Evolutionary conservation across 805 yeast genomes (phyloP).

Genomic region (Ogataea pignaliae): DNA sequence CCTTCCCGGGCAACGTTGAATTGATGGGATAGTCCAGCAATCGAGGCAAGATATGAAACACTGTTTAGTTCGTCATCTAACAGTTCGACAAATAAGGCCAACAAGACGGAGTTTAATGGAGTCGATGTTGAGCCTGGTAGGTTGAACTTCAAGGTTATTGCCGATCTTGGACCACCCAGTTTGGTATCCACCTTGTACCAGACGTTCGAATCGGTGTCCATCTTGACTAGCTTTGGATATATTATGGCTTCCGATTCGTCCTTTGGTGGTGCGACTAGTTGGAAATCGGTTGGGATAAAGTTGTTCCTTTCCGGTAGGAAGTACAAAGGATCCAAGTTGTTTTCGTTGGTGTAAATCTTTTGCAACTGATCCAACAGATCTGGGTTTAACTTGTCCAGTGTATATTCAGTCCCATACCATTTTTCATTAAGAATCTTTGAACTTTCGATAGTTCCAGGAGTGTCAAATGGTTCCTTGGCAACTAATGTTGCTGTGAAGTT

Average conservation of each 20-base stretch:
- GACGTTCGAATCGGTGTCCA: constrained; percentile 47
- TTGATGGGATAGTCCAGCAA: constrained; percentile 67
- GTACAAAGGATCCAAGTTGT: constrained; percentile 32
- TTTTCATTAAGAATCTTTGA: constrained; percentile 50
- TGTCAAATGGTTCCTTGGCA: constrained; percentile 34
- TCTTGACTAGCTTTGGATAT: constrained; percentile 59
- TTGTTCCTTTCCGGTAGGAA: constrained; percentile 66
- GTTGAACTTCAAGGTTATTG: constrained; percentile 58
- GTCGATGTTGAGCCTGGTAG: constrained; percentile 59
- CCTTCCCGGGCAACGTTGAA: constrained; percentile 67
- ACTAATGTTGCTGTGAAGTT: constrained; percentile 60
- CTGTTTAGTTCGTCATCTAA: constrained; percentile 74
- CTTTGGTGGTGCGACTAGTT: constrained; percentile 42
- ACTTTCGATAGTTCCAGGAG: constrained; percentile 38
- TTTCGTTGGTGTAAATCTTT: constrained; percentile 25
- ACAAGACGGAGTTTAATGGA: constrained; percentile 52
- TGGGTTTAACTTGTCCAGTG: constrained; percentile 39
- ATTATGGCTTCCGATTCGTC: constrained; percentile 27
- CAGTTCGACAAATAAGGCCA: constrained; percentile 63
- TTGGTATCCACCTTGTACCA: constrained; percentile 93
- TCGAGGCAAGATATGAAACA: constrained; percentile 73
- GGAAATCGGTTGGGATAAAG: constrained; percentile 77
- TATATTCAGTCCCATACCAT: constrained; percentile 91
- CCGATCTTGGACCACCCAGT: constrained; percentile 84
- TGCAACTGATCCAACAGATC: constrained; percentile 34